Base-by-base conservation (phyloP, 2,329 filamentous ascomycete species). In the Fulvia fulva region DNA sequence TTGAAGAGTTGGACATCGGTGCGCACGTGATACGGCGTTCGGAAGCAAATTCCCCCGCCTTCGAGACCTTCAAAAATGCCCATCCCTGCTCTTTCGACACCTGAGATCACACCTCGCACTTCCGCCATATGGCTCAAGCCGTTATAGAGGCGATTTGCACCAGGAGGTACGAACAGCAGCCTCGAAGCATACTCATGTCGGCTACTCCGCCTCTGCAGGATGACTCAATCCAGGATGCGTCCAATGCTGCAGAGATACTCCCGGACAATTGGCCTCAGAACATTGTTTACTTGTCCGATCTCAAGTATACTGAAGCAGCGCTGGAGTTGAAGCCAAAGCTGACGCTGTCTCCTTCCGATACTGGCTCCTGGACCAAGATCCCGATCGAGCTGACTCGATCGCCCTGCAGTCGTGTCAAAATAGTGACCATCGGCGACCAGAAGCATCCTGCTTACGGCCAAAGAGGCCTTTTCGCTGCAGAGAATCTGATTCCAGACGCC, bases 361-460 rank as follows among this genome's bases (percentile, higher is more conserved):
- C 65, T 49, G 59, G 62, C 12, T 58, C 60, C 4, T 67, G 64
- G 54, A 55, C 60, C 9, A 67, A 68, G 57, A 52, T 73, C 21
- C 47, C 63, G 1, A 46, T 55, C 2, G 44, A 53, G 11, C 57
- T 62, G 12, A 57, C 71, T 26, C 52, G 57, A 6, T 65, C 67
- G 3, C 74, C 77, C 0, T 73, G 71, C 34, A 53, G 70, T 9
- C 70, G 71, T 37, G 74, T 80, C 53, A 72, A 69, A 22, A 80
- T 82, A 55, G 70, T 64, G 5, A 68, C 70, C 34, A 78, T 82
- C 53, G 61, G 67, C 21, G 68, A 70, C 53, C 57, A 70, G 2
- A 69, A 70, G 5, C 80, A 82, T 63, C 80, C 80, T 12, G 80
- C 80, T 2, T 57, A 73, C 53, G 75, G 76, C 14, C 79, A 82